These are phyloP conservation scores for Cladorrhinum sp. DNA, from an alignment of 2,329 filamentous ascomycete genomes.

Conservation along the genomic window DNA sequence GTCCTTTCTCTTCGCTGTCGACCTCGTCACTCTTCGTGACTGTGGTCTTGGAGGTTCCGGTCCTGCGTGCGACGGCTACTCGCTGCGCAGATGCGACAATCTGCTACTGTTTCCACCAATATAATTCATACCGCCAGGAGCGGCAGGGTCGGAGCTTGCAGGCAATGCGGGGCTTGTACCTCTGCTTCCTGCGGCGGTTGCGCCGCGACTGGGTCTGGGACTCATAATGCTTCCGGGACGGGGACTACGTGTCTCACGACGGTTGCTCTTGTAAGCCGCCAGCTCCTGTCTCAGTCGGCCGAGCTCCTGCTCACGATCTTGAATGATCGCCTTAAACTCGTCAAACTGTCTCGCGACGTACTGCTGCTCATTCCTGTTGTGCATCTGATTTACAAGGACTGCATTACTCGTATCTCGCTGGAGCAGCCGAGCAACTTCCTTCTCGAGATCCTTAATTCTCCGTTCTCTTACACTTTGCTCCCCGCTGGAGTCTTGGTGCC, in stretches of 20 bases:
- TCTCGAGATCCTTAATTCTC: conserved; percentile 37
- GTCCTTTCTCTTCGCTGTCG: not conserved
- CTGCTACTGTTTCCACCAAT: not conserved
- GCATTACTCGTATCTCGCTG: conserved; percentile 45
- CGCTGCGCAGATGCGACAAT: not conserved
- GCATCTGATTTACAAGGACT: conserved; percentile 45
- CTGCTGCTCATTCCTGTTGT: conserved; percentile 37
- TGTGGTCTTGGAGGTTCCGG: not conserved
- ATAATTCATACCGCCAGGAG: conserved; percentile 12
- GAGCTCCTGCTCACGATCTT: conserved; percentile 53
- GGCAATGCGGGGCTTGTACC: conserved; percentile 48
- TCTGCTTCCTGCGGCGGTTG: conserved; percentile 42
- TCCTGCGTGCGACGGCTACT: not conserved
- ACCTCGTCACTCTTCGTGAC: not conserved
- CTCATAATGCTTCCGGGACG: conserved; percentile 52
- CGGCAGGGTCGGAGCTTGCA: conserved; percentile 31
- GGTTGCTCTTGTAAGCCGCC: conserved; percentile 44
- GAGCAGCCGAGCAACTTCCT: conserved; percentile 40
- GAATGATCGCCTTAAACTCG: conserved; percentile 41
- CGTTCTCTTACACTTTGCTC: conserved; percentile 41
- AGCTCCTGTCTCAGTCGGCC: conserved; percentile 49
- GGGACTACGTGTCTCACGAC: conserved; percentile 59
- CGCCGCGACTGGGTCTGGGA: conserved; percentile 35
- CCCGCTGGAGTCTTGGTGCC: conserved; percentile 58
- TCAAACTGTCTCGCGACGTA: conserved; percentile 39